These are phyloP conservation scores for Ceratocystis eucalypticola DNA, from an alignment of 2,329 filamentous ascomycete species.

Conservation along the genomic window DNA sequence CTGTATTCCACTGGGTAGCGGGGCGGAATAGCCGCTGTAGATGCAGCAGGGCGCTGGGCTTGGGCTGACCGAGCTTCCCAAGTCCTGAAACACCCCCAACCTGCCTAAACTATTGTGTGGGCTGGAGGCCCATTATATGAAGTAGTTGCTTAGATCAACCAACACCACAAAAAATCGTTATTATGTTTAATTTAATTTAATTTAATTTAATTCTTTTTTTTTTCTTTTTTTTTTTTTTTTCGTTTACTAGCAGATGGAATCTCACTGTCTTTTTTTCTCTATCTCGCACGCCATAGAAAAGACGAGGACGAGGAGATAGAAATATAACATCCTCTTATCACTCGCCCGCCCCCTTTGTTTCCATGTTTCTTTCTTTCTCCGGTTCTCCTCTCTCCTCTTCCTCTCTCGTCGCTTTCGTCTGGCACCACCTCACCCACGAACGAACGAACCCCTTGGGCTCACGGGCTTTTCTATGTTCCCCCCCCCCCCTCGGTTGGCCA, in stretches of 20 bases:
- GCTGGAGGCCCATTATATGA: neutral
- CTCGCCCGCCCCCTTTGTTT: neutral
- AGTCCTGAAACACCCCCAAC: no score
- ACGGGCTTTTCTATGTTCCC: neutral
- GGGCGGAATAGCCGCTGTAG: no score
- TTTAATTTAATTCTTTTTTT: neutral
- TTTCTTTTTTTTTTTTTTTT: neutral
- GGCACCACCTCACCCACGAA: no score
- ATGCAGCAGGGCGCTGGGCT: no score
- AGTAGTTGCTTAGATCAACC: neutral
- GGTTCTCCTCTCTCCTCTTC: neutral
- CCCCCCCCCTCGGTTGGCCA: neutral
- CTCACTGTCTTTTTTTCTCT: neutral
- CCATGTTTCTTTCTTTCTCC: neutral
- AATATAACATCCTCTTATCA: neutral
- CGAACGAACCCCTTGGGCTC: neutral
- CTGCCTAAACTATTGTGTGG: neutral
- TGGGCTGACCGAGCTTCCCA: no score
- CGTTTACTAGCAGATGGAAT: neutral
- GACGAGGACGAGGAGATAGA: neutral
- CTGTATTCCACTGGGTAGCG: no score
- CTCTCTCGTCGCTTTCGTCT: neutral
- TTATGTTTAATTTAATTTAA: neutral
- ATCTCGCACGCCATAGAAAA: no score
- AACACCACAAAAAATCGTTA: neutral